Base-by-base conservation (phyloP, 1,284 basidiomycete species). In the Ustilago cynodontis region DNA sequence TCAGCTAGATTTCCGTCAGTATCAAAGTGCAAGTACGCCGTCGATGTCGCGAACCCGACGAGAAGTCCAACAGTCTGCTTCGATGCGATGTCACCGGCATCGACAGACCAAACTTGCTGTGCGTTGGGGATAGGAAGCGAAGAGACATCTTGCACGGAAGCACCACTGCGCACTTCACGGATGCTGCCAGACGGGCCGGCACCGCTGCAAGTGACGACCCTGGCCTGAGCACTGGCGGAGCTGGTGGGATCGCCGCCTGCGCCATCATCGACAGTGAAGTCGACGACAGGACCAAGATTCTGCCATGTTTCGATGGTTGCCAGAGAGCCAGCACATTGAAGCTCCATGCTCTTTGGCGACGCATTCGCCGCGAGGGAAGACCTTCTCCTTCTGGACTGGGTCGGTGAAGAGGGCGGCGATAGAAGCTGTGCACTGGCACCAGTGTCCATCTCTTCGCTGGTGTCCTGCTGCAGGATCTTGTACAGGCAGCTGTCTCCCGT, bases 151-250 rank as follows among this genome's bases (percentile, higher is more conserved):
- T 91, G 89, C 79, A 96, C 91, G 62, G 94, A 92, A 0, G 94
- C 94, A 2, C 95, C 95, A 71, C 91, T 94, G 65, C 93, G 89
- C 10, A 98, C 90, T 28, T 95, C 87, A 41, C 93, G 91, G 10
- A 99, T 84, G 11, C 92, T 92, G 8, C 95, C 95, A 0, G 91
- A 90, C 70, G 91, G 94, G 20, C 90, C 89, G 0, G 91, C 92
- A 1, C 96, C 96, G 2, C 94, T 96, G 74, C 94, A 94, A 0
- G 94, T 93, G 3, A 98, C 90, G 52, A 98, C 90, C 83, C 95
- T 91, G 14, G 90, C 90, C 91, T 93, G 82, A 9, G 73, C 59
- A n/a, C 66, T 60, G 43, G 61, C 55, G 52, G 31, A 58, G 49
- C 50, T 59, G 53, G 76, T 59, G 22, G 43, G 58, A 14, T 67